Evolutionary conservation across 2,329 filamentous ascomycete species (phyloP), one percentile per base, ranked within the genome.

Genomic region (Microthyrium microscopicum): DNA sequence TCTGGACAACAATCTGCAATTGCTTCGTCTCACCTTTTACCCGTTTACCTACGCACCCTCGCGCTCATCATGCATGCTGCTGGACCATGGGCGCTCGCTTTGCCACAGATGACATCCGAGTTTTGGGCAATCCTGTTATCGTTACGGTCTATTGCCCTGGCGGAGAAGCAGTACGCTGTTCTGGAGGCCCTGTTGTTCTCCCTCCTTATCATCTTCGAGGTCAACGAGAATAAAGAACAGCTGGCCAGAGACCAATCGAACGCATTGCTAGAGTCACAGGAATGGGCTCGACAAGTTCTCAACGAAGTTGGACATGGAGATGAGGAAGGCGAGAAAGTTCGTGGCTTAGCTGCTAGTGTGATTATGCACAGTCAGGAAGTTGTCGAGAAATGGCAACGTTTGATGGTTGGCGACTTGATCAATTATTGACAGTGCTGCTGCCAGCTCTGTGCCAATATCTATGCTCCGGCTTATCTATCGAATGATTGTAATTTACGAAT

Each of bases 31-130:
- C 70, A 79, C 38, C 64, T 94, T 5, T 68, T 95, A 0, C 66
- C 75, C 0, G 68, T 84, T 6, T 89, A 83, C 51, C 60, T 95
- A 21, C 85, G 91, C 52, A 98, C 89, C 0, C 63, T 95, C 0
- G 77, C 78, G 1, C 61, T 98, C 5, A 60, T 93, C 21, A 58
- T 95, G 29, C 77, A 93, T 43, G 80, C 87, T 0, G 71, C 80
- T 0, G 89, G 89, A 0, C 80, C 85, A 0, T 73, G 77, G 34
- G 85, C 80, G 0, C 62, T 85, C 0, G 65, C 71, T 2, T 66
- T 95, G 1, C 73, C 77, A 2, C 72, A 82, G 35, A 74, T 94
- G 62, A 94, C 84, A 2, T 62, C 72, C 7, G 83, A 94, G 54
- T 69, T 91, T 13, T 85, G 85, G 71, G 69, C 77, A 29, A 57